Base-by-base conservation (phyloP, 441 rosid species). In the Pelargonium myrrhifolium region DNA sequence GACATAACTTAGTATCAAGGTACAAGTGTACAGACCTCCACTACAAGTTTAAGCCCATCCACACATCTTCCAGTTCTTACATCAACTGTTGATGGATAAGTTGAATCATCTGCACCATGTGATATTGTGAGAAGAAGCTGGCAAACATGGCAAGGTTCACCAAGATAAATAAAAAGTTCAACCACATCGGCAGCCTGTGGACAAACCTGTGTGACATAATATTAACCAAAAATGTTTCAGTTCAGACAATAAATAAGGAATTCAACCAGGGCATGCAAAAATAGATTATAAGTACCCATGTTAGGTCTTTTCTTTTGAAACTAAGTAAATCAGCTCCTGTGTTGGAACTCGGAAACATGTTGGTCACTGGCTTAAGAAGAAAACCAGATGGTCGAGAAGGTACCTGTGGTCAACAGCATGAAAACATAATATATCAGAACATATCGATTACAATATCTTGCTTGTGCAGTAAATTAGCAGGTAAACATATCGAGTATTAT, bases 71-170 rank as follows among this genome's bases (percentile, higher is more conserved):
- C 99, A 63, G 92, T 88, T 80, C 89, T 88, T 78, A 94, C 93
- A 78, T 89, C 97, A 74, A 91, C 87, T 11, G 91, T 81, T 69
- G 89, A 86, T 47, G 99, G 99, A 79, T 68, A 86, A 62, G 96
- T 88, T 68, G 86, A 86, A 84, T 88, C 97, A 83, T 94, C 93
- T 68, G 89, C 89, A 75, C 97, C 97, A 71, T 94, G 97, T 7
- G 94, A 84, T 68, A 89, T 75, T 22, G 97, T 86, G 64, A 94
- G 81, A 73, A 91, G 96, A 81, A 91, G 93, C 82, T 94, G 94
- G 72, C 97, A 91, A 66, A 88, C 94, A 78, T 94, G 99, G 80
- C 99, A 92, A 73, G 97, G 97, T 78, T 94, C 97, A 65, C 89
- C 80, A 68, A 94, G 96, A 84, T 88, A 92, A 77, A 94, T 82